Conservation (phyloP, 495 filamentous ascomycete species). For the Aspergillus sparsus region DNA sequence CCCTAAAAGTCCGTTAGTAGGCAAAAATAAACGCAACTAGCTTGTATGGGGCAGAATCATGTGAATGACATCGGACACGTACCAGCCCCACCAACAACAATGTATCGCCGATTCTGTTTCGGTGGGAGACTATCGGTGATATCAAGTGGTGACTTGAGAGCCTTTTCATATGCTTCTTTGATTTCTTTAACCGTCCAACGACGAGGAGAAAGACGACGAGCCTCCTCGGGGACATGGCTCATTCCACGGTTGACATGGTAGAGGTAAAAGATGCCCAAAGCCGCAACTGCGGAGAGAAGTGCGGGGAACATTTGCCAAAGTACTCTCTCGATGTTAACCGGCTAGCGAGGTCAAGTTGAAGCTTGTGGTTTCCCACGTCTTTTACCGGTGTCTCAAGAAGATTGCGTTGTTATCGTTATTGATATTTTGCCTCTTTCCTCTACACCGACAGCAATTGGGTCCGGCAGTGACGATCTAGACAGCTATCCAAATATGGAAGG, state of each 20-base stretch:
- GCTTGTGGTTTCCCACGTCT: not conserved
- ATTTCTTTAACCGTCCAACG: conserved; percentile 57
- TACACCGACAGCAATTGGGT: too few relatives aligned
- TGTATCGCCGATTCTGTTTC: conserved; percentile 54
- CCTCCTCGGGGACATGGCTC: conserved; percentile 49
- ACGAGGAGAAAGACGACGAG: conserved; percentile 40
- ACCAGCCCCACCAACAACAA: conserved; percentile 61
- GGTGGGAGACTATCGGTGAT: conserved; percentile 52
- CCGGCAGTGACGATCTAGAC: too few relatives aligned
- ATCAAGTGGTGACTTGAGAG: conserved; percentile 47
- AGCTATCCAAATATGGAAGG: too few relatives aligned
- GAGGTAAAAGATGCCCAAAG: conserved; percentile 44
- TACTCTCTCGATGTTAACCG: not conserved
- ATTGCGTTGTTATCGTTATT: too few relatives aligned
- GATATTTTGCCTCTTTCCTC: too few relatives aligned
- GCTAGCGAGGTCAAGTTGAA: not conserved
- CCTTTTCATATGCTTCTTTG: conserved; percentile 47
- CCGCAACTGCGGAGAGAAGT: conserved; percentile 21
- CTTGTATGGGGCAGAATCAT: conserved; percentile 39
- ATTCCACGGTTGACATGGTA: conserved; percentile 54
- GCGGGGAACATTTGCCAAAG: conserved; percentile 15
- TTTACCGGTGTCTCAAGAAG: too few relatives aligned
- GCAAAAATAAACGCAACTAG: conserved; percentile 56
- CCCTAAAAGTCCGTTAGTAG: conserved; percentile 32
- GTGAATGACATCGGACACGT: conserved; percentile 25